phyloP scores from a whole-genome alignment of 306 rosid species.

The Dalbergia cultrata region DNA sequence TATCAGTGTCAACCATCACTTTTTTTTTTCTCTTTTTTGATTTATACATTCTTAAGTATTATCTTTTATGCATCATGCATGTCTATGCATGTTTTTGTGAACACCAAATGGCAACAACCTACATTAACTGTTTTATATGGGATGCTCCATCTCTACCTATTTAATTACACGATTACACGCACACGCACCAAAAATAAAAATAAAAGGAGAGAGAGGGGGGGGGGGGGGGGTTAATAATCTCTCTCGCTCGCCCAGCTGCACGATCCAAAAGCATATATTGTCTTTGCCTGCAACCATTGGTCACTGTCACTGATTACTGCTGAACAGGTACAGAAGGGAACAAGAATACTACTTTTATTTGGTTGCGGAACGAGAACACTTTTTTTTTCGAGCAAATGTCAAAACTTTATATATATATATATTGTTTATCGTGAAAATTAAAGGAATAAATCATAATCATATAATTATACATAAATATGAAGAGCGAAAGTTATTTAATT shows the following conservation, averaged over 20 bases:
- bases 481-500: too few relatives aligned
- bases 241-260: not conserved
- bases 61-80: not conserved
- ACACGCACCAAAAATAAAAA: not conserved
- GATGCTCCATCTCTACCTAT: too few relatives aligned
- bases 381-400: too few relatives aligned
- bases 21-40: too few relatives aligned
- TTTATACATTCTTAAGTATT: slow-evolving; percentile 5
- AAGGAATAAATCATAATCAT: too few relatives aligned
- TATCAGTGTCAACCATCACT: not conserved
- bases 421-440: too few relatives aligned
- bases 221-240: too few relatives aligned
- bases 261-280: not conserved
- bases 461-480: too few relatives aligned
- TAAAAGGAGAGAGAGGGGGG: too few relatives aligned
- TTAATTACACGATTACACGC: too few relatives aligned
- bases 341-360: not conserved
- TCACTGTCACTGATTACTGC: slow-evolving; percentile 21
- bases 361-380: too few relatives aligned
- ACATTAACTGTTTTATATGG: not conserved
- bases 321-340: not conserved
- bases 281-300: slow-evolving; percentile 6
- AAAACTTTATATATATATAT: too few relatives aligned
- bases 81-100: not conserved
- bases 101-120: not conserved